These are phyloP conservation scores for Sonneratia caseolaris DNA, from an alignment of 345 rosid species.

Conservation along the genomic window DNA sequence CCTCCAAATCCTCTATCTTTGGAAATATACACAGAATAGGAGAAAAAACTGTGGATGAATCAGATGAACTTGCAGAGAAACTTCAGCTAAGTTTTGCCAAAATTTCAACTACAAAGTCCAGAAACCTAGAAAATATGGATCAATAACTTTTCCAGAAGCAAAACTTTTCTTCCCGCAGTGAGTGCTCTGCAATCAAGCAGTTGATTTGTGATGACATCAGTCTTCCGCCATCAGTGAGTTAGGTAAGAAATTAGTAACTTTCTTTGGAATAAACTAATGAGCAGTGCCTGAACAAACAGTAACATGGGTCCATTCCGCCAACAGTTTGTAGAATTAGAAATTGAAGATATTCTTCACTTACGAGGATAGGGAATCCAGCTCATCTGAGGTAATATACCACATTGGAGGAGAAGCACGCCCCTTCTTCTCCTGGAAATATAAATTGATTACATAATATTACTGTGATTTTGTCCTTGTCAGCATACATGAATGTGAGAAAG, in stretches of 20 bases:
- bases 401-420: slow-evolving; percentile 59
- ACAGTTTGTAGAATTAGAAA: background rate
- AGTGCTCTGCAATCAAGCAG: background rate
- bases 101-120: background rate
- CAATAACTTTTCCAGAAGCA: background rate
- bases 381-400: slow-evolving; percentile 62
- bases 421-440: slow-evolving; percentile 62
- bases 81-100: background rate
- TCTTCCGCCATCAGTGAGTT: background rate
- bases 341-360: slow-evolving; percentile 23
- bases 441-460: background rate
- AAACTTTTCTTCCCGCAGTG: background rate
- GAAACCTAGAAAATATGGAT: background rate
- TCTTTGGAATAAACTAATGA: background rate
- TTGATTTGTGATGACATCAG: background rate
- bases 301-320: background rate
- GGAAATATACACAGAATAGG: background rate
- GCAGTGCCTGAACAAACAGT: background rate
- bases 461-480: background rate
- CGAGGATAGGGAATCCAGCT: slow-evolving; percentile 66
- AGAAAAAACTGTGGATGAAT: background rate
- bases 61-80: background rate
- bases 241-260: background rate
- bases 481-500: background rate
- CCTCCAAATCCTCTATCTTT: background rate